phyloP scores from a whole-genome alignment of 1,284 basidiomycete species.

The Papiliotrema flavescens region DNA sequence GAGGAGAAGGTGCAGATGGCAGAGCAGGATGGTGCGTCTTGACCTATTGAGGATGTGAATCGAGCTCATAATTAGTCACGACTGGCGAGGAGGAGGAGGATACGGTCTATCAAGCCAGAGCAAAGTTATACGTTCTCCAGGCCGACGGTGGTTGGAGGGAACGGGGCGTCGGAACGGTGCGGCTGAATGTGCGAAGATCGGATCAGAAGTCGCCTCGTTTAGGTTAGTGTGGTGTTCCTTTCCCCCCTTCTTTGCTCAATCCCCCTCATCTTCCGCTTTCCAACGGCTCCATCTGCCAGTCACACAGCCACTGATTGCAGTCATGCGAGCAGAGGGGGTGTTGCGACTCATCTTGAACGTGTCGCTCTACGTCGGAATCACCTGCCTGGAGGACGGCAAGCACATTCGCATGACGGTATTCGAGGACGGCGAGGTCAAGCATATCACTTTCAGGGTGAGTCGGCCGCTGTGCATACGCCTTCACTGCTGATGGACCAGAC shows the following conservation, averaged over 20 bases:
- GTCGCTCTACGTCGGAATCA: slow-evolving; percentile 81
- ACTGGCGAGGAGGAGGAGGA: slow-evolving; percentile 93
- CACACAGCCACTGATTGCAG: slow-evolving; percentile 49
- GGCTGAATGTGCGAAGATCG: slow-evolving; percentile 67
- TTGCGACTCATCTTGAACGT: slow-evolving; percentile 80
- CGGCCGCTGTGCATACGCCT: background rate
- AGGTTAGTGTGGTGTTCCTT: slow-evolving; percentile 51
- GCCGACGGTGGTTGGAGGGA: slow-evolving; percentile 76
- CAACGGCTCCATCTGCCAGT: background rate
- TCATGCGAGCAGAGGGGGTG: slow-evolving; percentile 94
- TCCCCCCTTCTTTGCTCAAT: no score
- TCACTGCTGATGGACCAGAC: slow-evolving; percentile 48
- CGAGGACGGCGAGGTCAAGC: slow-evolving; percentile 60
- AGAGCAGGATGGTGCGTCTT: slow-evolving; percentile 65
- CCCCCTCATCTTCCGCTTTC: background rate
- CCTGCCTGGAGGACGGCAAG: slow-evolving; percentile 67
- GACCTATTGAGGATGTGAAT: background rate
- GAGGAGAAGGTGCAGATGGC: slow-evolving; percentile 51
- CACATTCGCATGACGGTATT: slow-evolving; percentile 75
- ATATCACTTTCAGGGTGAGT: slow-evolving; percentile 73
- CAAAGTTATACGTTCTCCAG: slow-evolving; percentile 75
- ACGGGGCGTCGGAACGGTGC: slow-evolving; percentile 75
- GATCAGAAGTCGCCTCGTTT: slow-evolving; percentile 71
- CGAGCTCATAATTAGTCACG: slow-evolving; percentile 55
- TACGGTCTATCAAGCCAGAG: slow-evolving; percentile 75